Percentiles rank a stretch among this genome's conserved stretches.
Conservation (phyloP, 2,329 filamentous ascomycete genomes). For the Alternaria ethzedia region DNA sequence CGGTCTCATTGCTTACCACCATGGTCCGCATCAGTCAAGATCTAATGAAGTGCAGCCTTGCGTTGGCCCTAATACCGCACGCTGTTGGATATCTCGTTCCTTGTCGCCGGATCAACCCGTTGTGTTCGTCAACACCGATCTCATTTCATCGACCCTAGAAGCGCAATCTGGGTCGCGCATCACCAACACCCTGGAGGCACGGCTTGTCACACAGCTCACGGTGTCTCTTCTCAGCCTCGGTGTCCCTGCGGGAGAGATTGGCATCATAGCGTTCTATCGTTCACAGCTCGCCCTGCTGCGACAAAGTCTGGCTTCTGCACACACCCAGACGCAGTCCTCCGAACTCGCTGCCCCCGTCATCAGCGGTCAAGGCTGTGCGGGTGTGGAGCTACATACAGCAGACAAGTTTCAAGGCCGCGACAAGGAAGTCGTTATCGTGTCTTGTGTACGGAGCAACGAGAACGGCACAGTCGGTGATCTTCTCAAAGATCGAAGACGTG, state of each 20-base stretch:
- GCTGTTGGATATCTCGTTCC: conserved; percentile 79
- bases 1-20: conserved; percentile 46
- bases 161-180: conserved; percentile 78
- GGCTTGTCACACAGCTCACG: conserved; percentile 79
- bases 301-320: conserved; percentile 67
- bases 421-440: conserved; percentile 89
- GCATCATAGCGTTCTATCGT: conserved; percentile 96
- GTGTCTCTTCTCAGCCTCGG: conserved; percentile 77
- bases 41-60: conserved; percentile 51
- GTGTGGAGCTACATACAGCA: conserved; percentile 94
- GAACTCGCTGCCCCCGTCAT: conserved; percentile 44
- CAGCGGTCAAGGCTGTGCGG: conserved; percentile 21
- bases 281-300: conserved; percentile 86
- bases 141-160: conserved; percentile 70
- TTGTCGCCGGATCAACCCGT: conserved; percentile 75
- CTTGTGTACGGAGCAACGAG: conserved; percentile 86
- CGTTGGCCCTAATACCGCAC: conserved; percentile 51
- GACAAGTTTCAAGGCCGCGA: conserved; percentile 97
- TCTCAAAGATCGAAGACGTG: conserved; percentile 86
- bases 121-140: conserved; percentile 88
- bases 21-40: conserved; percentile 19
- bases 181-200: conserved; percentile 84
- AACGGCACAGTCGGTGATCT: conserved; percentile 85
- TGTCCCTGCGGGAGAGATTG: conserved; percentile 77
- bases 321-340: conserved; percentile 51